These are phyloP conservation scores for Syncephalastrum sp. DNA, from an alignment of 371 early-diverging fungal genomes.

Conservation along the genomic window DNA sequence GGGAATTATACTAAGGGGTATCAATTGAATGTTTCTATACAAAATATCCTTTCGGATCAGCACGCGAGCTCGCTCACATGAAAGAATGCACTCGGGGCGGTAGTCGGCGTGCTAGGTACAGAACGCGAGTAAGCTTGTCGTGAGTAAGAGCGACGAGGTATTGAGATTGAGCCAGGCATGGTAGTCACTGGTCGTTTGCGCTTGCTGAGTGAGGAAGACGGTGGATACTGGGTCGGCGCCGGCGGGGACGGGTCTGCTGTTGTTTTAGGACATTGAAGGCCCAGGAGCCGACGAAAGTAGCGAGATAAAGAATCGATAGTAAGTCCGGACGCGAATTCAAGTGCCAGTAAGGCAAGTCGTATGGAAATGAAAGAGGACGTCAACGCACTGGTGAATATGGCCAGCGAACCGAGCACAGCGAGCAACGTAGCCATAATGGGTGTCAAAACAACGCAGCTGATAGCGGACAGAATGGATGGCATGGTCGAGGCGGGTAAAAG, in stretches of 20 bases:
- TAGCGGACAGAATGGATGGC: conserved; percentile 7
- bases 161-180: conserved; percentile 1
- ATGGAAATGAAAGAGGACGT: conserved; percentile 24
- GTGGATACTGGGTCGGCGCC: not conserved
- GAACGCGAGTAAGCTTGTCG: conserved; percentile 16
- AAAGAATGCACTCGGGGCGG: not conserved
- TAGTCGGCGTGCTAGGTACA: conserved; percentile 16
- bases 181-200: conserved; percentile 5
- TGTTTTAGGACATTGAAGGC: conserved; percentile 1
- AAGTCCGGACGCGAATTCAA: conserved; percentile 16
- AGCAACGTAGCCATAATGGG: conserved; percentile 15
- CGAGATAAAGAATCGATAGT: conserved; percentile 16
- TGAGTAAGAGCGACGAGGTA: not conserved
- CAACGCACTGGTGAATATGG: conserved; percentile 17
- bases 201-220: conserved; percentile 6
- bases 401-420: conserved; percentile 12
- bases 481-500: not conserved
- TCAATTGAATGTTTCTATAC: too few species aligned
- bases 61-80: too few species aligned
- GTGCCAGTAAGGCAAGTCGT: conserved; percentile 14
- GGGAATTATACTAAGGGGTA: too few species aligned
- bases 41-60: too few species aligned
- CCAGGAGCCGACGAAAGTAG: not conserved
- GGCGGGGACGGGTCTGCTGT: too few species aligned
- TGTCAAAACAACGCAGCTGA: conserved; percentile 9